Conservation (phyloP, 2,329 filamentous ascomycete species). For the Tolypocladium cylindrosporum region DNA sequence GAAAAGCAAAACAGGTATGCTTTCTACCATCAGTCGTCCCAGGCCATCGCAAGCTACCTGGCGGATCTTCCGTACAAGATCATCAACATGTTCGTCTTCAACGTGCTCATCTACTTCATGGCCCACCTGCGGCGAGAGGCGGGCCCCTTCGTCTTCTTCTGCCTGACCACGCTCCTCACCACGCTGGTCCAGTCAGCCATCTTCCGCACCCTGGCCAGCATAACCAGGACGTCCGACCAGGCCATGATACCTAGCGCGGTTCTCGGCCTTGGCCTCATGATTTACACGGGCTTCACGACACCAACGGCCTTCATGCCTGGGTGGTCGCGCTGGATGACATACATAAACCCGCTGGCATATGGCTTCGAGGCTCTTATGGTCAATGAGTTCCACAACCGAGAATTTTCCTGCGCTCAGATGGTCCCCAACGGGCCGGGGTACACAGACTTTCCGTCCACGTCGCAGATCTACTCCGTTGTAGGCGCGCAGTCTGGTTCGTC, state of each 20-base stretch:
- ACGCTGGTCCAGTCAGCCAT: constrained; percentile 77
- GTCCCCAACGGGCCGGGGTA: constrained; percentile 9
- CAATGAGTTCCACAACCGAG: constrained; percentile 66
- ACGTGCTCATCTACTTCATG: constrained; percentile 78
- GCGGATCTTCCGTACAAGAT: constrained; percentile 75
- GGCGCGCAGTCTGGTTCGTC: constrained; percentile 45
- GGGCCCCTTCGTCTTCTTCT: constrained; percentile 76
- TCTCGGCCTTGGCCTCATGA: constrained; percentile 57
- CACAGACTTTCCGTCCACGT: constrained; percentile 16
- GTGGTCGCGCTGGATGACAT: constrained; percentile 79
- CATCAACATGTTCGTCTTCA: constrained; percentile 63
- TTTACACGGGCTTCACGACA: constrained; percentile 63
- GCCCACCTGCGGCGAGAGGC: constrained; percentile 66
- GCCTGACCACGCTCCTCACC: constrained; percentile 63
- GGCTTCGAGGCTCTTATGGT: constrained; percentile 72
- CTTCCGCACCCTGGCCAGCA: constrained; percentile 71
- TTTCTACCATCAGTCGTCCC: constrained; percentile 86
- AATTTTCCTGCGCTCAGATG: constrained; percentile 40
- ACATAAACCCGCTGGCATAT: constrained; percentile 69
- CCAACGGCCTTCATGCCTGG: constrained; percentile 59
- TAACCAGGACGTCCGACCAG: constrained; percentile 59
- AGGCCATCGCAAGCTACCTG: constrained; percentile 78
- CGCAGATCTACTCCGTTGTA: constrained; percentile 48
- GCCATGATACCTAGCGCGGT: constrained; percentile 51
- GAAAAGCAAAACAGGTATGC: constrained; percentile 84